Base-by-base conservation (phyloP, 2,329 filamentous ascomycete species). In the Dendryphion nanum region DNA sequence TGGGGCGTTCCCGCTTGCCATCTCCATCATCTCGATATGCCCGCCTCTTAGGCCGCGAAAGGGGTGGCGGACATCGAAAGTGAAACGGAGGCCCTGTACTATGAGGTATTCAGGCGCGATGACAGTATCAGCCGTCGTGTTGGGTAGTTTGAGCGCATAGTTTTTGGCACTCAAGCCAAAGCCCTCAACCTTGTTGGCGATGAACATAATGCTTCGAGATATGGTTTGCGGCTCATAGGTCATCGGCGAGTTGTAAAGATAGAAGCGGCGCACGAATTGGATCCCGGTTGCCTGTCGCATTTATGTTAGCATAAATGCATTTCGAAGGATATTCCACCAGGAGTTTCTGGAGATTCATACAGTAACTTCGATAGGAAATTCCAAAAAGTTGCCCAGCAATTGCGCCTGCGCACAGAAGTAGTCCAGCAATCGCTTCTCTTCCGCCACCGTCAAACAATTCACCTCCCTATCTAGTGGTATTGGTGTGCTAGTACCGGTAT, bases 191-290 rank as follows among this genome's bases (percentile, higher is more conserved):
- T 98, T 98, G 56, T 85, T 89, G 7, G 89, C 89, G 48, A 98
- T 86, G 73, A 94, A 97, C 38, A 98, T 78, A 23, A 86, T 88
- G 19, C 89, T 93, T 60, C 90, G 88, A 62, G 95, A 82, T 50
- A 97, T 86, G 47, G 89, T 83, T 45, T 87, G 86, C 0, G 90
- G 91, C 45, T 91, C 87, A 63, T 98, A 97, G 19, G 90, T 95
- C 87, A 97, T 95, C 57, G 90, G 81, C 28, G 87, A 94, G 69
- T 97, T 95, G 58, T 86, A 91, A 24, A 95, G 78, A 71, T 97
- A 98, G 76, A 98, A 97, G 41, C 93, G 86, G 39, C 88, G 86
- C 43, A 98, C 78, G 63, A 94, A 96, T 59, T 94, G 82, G 44
- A 91, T 86, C 3, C 89, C 88, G 5, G 90, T 95, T 18, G 85